phyloP scores from a whole-genome alignment of 176 grass and related monocot genomes.

The Zoysia pacifica region DNA sequence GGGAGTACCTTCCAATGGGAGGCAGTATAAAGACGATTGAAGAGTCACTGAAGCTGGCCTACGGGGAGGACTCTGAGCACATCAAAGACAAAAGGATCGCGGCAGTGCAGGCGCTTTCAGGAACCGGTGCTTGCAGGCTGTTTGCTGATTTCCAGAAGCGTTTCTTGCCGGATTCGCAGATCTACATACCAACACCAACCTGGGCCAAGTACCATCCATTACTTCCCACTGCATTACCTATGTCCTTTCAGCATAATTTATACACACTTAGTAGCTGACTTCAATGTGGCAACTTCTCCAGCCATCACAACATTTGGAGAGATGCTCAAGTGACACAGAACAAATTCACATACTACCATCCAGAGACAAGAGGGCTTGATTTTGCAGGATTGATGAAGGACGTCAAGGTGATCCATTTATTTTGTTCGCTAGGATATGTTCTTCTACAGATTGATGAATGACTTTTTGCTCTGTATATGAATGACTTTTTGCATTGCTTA shows the following conservation, averaged over 20 bases:
- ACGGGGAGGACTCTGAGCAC: slow-evolving; percentile 77
- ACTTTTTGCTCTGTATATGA: not conserved
- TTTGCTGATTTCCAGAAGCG: slow-evolving; percentile 97
- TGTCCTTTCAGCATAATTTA: not conserved
- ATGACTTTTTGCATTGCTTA: slow-evolving; percentile 4
- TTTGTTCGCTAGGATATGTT: not conserved
- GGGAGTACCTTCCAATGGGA: slow-evolving; percentile 98
- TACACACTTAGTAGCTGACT: slow-evolving; percentile 22
- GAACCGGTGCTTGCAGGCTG: slow-evolving; percentile 86
- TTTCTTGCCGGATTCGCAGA: slow-evolving; percentile 86
- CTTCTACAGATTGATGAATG: not conserved
- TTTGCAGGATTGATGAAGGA: slow-evolving; percentile 89
- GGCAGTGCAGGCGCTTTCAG: slow-evolving; percentile 85
- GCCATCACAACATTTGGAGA: slow-evolving; percentile 97
- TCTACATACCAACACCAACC: slow-evolving; percentile 91
- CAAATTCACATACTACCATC: slow-evolving; percentile 78
- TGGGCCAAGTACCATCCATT: slow-evolving; percentile 58
- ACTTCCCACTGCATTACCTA: not conserved
- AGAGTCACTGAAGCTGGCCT: slow-evolving; percentile 83
- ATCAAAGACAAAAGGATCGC: slow-evolving; percentile 91
- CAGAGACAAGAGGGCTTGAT: slow-evolving; percentile 82
- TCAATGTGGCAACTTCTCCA: slow-evolving; percentile 45
- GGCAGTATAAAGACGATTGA: slow-evolving; percentile 88
- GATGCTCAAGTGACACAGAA: slow-evolving; percentile 84
- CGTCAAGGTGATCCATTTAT: slow-evolving; percentile 69